phyloP scores from a whole-genome alignment of 192 early-diverging fungal genomes.

The Backusella parvicylindrica region DNA sequence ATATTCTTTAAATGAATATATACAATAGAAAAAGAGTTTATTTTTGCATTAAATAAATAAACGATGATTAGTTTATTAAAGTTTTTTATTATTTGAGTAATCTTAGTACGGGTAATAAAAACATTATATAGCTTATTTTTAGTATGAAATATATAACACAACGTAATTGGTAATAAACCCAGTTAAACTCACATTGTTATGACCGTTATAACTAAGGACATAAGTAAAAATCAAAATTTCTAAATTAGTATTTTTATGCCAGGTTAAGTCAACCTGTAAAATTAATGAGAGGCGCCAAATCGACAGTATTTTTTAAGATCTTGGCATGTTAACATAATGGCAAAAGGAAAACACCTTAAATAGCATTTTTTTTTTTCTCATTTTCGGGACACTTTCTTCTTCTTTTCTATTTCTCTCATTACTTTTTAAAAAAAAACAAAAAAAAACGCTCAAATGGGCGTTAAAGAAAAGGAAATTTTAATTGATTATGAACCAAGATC shows the following conservation, averaged over 20 bases:
- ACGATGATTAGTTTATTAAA: not conserved
- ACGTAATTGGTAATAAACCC: not conserved
- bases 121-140: not conserved
- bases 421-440: not conserved
- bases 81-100: not conserved
- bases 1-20: no score
- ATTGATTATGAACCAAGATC: not conserved
- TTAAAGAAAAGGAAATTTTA: not conserved
- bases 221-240: not conserved
- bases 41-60: not conserved
- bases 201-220: not conserved
- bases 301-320: not conserved
- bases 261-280: not conserved
- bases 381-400: not conserved
- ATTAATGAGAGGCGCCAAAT: not conserved
- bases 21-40: not conserved
- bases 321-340: not conserved
- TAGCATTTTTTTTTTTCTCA: not conserved
- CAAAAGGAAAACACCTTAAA: not conserved
- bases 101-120: not conserved
- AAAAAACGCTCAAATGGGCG: not conserved
- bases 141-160: not conserved
- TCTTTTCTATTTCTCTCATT: not conserved
- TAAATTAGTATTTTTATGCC: not conserved
- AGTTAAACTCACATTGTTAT: not conserved